Conservation (phyloP, 768 basidiomycete genomes). For the Leccinellum albellum region DNA sequence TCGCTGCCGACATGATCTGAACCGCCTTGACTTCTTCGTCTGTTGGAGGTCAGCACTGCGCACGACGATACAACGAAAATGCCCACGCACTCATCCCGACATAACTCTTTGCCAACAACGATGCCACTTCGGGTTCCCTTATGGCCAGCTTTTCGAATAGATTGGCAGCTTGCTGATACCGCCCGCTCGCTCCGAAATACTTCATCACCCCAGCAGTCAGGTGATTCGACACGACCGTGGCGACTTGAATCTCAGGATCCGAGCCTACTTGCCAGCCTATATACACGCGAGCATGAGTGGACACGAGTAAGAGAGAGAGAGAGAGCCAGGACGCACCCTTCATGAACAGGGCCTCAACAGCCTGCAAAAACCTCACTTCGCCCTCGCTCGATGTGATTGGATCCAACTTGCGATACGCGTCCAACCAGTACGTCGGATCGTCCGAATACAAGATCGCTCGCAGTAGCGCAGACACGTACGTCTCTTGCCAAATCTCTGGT, state of each 20-base stretch:
- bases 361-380: conserved; percentile 86
- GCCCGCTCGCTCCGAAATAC: conserved; percentile 90
- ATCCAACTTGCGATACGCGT: conserved; percentile 93
- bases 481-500: conserved; percentile 93
- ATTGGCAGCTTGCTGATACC: conserved; percentile 85
- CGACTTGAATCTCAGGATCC: conserved; percentile 98
- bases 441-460: conserved; percentile 94
- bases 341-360: conserved; percentile 82
- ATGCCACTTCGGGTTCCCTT: conserved; percentile 87
- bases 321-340: conserved; percentile 51
- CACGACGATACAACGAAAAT: too few relatives aligned
- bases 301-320: too few relatives aligned
- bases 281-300: background rate
- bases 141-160: conserved; percentile 86
- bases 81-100: conserved; percentile 90
- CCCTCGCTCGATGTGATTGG: conserved; percentile 88
- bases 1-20: conserved; percentile 83
- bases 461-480: conserved; percentile 89
- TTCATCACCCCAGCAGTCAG: conserved; percentile 93
- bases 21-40: conserved; percentile 99
- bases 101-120: conserved; percentile 83
- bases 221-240: conserved; percentile 94
- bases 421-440: conserved; percentile 85
- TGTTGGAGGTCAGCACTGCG: conserved; percentile 30
- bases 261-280: conserved; percentile 98